Evolutionary conservation across 805 yeast species (phyloP).

Genomic region (Metschnikowia gelsemii): DNA sequence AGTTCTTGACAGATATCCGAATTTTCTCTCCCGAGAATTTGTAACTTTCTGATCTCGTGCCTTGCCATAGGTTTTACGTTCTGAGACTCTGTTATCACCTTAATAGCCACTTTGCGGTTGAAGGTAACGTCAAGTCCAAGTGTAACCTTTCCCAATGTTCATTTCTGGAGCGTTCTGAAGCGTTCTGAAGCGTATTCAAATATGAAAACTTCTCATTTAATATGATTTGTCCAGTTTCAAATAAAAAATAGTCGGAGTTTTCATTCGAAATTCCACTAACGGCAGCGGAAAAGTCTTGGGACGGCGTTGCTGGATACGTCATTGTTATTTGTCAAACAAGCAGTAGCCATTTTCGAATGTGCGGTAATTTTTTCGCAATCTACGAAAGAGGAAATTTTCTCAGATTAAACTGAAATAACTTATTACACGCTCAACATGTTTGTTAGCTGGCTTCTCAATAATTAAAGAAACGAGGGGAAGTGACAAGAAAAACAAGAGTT

Average conservation of each 20-base stretch:
- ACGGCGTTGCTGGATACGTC: neutral
- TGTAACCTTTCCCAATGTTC: conserved; percentile 62
- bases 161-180: conserved; percentile 57
- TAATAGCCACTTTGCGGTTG: conserved; percentile 48
- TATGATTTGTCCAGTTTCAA: conserved; percentile 35
- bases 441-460: too few species aligned
- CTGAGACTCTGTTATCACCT: conserved; percentile 48
- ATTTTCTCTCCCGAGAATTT: conserved; percentile 40
- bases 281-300: conserved; percentile 1
- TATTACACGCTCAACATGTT: too few species aligned
- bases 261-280: neutral
- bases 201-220: conserved; percentile 44
- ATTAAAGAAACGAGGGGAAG: too few species aligned
- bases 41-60: conserved; percentile 51
- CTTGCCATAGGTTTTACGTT: conserved; percentile 48
- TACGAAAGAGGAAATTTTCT: too few species aligned
- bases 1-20: conserved; percentile 57
- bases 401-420: too few species aligned
- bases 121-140: conserved; percentile 44
- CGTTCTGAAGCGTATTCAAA: conserved; percentile 49
- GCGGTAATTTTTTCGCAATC: too few species aligned
- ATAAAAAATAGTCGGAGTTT: conserved; percentile 35
- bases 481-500: too few species aligned
- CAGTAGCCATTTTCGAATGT: neutral
- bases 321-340: neutral